These are phyloP conservation scores for Fusarium sp. DNA, from an alignment of 2,329 filamentous ascomycete genomes.

Conservation along the genomic window DNA sequence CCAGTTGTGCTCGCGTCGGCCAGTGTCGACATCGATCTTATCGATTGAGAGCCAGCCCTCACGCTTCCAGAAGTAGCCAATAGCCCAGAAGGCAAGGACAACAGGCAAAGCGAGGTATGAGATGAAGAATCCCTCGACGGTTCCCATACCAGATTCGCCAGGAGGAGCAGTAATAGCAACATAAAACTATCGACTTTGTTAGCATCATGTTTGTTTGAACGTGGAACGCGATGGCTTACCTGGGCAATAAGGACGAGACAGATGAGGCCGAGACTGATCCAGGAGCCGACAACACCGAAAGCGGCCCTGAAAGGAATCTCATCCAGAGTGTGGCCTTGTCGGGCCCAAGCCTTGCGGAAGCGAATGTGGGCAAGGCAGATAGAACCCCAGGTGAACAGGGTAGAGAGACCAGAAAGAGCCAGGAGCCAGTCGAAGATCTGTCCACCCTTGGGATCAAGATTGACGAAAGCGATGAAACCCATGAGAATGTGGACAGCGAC, in stretches of 20 bases:
- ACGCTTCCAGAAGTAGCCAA: conserved; percentile 72
- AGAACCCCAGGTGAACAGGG: conserved; percentile 71
- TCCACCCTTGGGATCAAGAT: conserved; percentile 54
- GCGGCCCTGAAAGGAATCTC: conserved; percentile 72
- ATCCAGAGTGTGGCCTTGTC: conserved; percentile 67
- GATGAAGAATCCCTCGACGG: conserved; percentile 63
- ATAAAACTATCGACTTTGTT: conserved; percentile 52
- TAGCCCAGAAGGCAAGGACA: conserved; percentile 63
- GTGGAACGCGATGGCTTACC: conserved; percentile 46
- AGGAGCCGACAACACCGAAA: conserved; percentile 70
- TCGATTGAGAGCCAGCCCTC: conserved; percentile 63
- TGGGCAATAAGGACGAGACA: conserved; percentile 63
- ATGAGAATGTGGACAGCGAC: conserved; percentile 56
- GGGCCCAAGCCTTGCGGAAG: conserved; percentile 68
- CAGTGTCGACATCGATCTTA: conserved; percentile 74
- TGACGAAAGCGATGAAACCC: conserved; percentile 59
- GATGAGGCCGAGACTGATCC: conserved; percentile 66
- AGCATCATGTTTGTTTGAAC: not conserved
- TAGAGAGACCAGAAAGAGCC: conserved; percentile 68
- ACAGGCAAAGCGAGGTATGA: conserved; percentile 63
- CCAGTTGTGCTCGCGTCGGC: conserved; percentile 72
- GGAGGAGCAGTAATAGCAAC: conserved; percentile 53
- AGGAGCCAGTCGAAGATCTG: conserved; percentile 71
- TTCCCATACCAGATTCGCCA: conserved; percentile 46
- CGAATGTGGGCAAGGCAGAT: conserved; percentile 71